Base-by-base conservation (phyloP, 768 basidiomycete species). In the Leccinum truebloodii region DNA sequence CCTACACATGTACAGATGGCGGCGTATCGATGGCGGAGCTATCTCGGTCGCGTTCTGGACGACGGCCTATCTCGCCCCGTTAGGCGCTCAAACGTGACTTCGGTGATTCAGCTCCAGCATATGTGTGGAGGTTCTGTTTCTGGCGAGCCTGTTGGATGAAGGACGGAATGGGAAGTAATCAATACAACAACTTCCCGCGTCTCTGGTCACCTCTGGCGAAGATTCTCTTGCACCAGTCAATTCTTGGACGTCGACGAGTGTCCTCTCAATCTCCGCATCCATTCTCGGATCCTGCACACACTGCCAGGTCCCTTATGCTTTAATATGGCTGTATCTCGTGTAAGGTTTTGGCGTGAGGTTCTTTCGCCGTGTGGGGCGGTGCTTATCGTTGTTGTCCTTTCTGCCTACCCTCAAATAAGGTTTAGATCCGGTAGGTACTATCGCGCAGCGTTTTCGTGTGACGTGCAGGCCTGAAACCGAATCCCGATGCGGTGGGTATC, bases 301-400 rank as follows among this genome's bases (percentile, higher is more conserved):
- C 13, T 13, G 13, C 13, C 34, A 35, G 34, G 5, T 14, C 13
- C 13, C 0, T 35, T 35, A 41, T 41, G 8, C 18, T 7, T 41
- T n/a, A 41, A 18, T 41, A 41, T 18, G 39, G 18, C 18, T n/a
- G 39, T 7, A 41, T 48, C 12, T 3, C 4, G 8, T n/a, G 18
- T 41, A 41, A 8, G 3, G 35, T 35, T 4, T 41, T 41, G 39
- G 10, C 6, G 18, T 41, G 39, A 18, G 3, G 7, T 41, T 18
- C 18, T n/a, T n/a, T 41, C 39, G 39, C 41, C 8, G n/a, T 41
- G 26, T 18, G 49, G 16, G 63, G 62, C 35, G 9, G 41, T 59
- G 49, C 49, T 59, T 26, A 39, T 59, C 35, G 3, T 12, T 24
- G 13, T 13, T n/a, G 18, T 50, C 9, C 7, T 16, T 14, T 12